Percentiles rank a stretch among this genome's conserved stretches.
Conservation (phyloP, 768 basidiomycete species). For the Solioccasus polychromus region DNA sequence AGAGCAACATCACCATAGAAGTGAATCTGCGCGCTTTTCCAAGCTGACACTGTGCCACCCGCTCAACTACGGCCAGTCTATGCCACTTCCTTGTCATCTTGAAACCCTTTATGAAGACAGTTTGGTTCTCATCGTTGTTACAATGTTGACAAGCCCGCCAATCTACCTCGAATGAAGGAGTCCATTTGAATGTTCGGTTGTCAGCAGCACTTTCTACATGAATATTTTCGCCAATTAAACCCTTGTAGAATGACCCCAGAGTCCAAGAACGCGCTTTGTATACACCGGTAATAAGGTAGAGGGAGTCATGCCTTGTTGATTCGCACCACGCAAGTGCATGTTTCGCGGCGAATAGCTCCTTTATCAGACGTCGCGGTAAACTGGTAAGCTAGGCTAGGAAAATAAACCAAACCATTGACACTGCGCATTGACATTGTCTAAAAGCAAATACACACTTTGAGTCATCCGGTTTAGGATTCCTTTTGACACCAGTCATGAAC, state of each 20-base stretch:
- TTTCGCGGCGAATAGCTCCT: not conserved
- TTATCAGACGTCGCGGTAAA: not conserved
- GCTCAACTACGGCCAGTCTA: not conserved
- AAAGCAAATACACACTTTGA: too few species aligned
- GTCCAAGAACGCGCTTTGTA: not conserved
- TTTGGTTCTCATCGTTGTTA: not conserved
- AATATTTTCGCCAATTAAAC: not conserved
- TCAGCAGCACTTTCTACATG: not conserved
- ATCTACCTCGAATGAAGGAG: not conserved
- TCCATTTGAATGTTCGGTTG: too few species aligned
- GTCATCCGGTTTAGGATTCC: too few species aligned
- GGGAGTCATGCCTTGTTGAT: not conserved
- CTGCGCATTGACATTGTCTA: too few species aligned
- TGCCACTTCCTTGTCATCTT: constrained; percentile 1
- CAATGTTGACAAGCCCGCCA: too few species aligned
- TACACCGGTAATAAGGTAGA: not conserved
- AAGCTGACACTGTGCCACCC: not conserved
- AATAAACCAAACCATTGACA: too few species aligned
- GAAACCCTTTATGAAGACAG: constrained; percentile 1
- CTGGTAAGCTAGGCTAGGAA: too few species aligned
- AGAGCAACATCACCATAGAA: not conserved
- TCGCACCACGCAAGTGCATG: not conserved
- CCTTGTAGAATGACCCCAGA: not conserved
- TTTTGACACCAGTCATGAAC: not conserved
- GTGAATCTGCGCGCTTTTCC: not conserved